Evolutionary conservation across 2,329 filamentous ascomycete genomes (phyloP).

Genomic region (Hymenoscyphus occultus): DNA sequence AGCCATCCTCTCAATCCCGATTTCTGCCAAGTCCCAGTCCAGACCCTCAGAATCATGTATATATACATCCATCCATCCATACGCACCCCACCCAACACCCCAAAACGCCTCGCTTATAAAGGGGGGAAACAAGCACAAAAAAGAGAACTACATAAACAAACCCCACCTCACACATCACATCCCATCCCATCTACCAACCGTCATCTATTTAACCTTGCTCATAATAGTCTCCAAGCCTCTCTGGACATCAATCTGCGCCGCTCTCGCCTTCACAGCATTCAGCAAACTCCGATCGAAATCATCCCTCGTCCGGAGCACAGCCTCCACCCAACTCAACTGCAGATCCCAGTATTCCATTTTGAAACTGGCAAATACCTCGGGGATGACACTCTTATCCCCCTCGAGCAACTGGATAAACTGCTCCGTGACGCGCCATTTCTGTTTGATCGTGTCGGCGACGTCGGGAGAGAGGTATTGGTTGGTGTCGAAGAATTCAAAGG

Average conservation of each 20-base stretch:
- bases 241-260: constrained; percentile 79
- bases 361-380: constrained; percentile 77
- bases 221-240: constrained; percentile 89
- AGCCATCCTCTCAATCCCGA: too few relatives aligned
- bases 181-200: background rate
- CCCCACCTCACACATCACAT: background rate
- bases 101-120: too few relatives aligned
- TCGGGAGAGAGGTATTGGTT: constrained; percentile 60
- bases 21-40: too few relatives aligned
- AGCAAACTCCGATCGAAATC: constrained; percentile 93
- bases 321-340: constrained; percentile 93
- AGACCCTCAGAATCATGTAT: too few relatives aligned
- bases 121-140: too few relatives aligned
- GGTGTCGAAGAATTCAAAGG: constrained; percentile 82
- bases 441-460: constrained; percentile 71
- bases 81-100: too few relatives aligned
- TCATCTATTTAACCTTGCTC: constrained; percentile 73
- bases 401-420: constrained; percentile 77
- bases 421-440: constrained; percentile 90
- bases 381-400: constrained; percentile 68
- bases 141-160: too few relatives aligned
- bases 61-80: too few relatives aligned
- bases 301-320: constrained; percentile 79
- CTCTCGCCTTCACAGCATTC: constrained; percentile 80
- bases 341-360: constrained; percentile 90